phyloP scores from a whole-genome alignment of 2,329 filamentous ascomycete genomes.

The Fusarium sp. region DNA sequence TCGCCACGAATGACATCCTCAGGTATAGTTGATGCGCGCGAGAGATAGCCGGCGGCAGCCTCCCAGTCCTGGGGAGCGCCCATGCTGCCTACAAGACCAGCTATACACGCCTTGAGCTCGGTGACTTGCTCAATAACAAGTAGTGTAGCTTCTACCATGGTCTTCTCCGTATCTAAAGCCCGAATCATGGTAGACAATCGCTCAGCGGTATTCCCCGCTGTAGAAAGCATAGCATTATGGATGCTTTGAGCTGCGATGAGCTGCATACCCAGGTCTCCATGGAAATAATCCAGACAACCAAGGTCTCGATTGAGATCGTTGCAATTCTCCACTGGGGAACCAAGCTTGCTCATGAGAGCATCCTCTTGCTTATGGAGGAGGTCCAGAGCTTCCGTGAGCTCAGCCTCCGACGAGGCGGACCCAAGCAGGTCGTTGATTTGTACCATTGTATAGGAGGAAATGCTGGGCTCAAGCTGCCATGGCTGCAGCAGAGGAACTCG shows the following conservation, averaged over 20 bases:
- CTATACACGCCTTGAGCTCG: neutral
- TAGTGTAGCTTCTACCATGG: neutral
- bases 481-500: too few relatives aligned
- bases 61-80: neutral
- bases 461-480: neutral
- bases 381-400: neutral
- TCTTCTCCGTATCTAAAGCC: neutral
- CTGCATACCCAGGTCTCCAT: neutral
- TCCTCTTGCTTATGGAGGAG: neutral
- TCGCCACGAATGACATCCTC: neutral
- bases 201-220: neutral
- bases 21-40: neutral
- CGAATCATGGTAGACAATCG: neutral
- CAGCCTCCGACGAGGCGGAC: neutral
- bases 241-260: neutral
- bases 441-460: neutral
- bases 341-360: neutral
- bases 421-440: neutral
- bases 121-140: neutral
- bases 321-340: too few relatives aligned
- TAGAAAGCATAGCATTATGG: neutral
- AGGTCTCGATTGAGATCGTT: neutral
- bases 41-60: neutral
- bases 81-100: neutral
- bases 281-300: neutral